Evolutionary conservation across 106 monocot genomes (phyloP).

Genomic region (Dioscorea alata): DNA sequence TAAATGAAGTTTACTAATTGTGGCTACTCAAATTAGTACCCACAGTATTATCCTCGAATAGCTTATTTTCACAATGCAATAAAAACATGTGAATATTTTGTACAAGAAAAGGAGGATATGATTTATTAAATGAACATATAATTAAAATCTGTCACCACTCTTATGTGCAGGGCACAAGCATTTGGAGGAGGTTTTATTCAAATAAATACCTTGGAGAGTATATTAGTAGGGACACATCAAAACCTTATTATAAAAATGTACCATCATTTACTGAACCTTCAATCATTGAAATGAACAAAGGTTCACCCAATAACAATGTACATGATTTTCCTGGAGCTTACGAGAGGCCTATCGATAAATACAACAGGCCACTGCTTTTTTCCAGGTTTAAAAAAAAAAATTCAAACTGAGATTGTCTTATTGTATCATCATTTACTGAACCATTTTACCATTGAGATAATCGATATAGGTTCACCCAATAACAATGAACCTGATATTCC

Average conservation of each 20-base stretch:
- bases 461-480: conserved; percentile 30
- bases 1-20: background rate
- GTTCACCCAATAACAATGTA: no score
- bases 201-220: background rate
- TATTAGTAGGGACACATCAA: background rate
- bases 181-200: background rate
- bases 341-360: no score
- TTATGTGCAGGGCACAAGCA: background rate
- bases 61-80: background rate
- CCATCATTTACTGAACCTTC: conserved; percentile 43
- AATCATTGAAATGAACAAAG: conserved; percentile 4
- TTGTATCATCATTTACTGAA: no score
- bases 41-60: background rate
- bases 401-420: no score
- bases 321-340: no score
- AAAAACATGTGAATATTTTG: background rate
- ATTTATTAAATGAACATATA: no score
- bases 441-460: no score
- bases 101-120: background rate
- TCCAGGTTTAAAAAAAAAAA: no score
- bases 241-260: conserved; percentile 1
- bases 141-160: background rate
- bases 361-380: no score
- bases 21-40: background rate
- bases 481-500: conserved; percentile 37